Percentiles rank a stretch among this genome's conserved stretches.
Conservation (phyloP, 2,329 filamentous ascomycete species). For the Ascochyta lentis region DNA sequence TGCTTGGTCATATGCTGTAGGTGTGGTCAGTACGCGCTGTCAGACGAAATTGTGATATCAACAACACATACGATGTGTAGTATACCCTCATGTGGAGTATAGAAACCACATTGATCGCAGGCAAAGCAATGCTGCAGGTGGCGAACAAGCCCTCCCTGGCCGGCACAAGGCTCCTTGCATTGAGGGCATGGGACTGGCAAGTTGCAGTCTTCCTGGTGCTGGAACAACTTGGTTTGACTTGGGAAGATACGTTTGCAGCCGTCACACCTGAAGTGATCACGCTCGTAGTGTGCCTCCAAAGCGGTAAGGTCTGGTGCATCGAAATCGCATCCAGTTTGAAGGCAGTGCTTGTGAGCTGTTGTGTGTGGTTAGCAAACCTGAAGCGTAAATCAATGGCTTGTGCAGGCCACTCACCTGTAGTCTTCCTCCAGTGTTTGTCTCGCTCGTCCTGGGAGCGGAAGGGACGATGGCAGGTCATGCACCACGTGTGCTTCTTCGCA, state of each 20-base stretch:
- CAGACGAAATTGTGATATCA: too few species aligned
- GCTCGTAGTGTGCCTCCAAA: conserved; percentile 34
- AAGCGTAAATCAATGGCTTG: too few species aligned
- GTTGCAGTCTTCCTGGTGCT: conserved; percentile 31
- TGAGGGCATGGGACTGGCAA: conserved; percentile 27
- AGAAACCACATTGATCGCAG: conserved; percentile 31
- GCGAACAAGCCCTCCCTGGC: conserved; percentile 24
- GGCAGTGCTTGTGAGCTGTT: conserved; percentile 41
- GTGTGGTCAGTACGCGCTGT: background rate
- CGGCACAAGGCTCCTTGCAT: conserved; percentile 28
- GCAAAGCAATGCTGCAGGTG: conserved; percentile 34
- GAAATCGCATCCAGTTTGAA: conserved; percentile 43
- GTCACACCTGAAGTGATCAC: conserved; percentile 42
- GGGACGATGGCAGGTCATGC: conserved; percentile 32
- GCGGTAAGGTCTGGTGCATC: conserved; percentile 26
- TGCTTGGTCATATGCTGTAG: conserved; percentile 42
- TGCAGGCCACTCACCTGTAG: conserved; percentile 27
- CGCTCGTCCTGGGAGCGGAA: conserved; percentile 42
- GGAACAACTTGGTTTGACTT: conserved; percentile 36
- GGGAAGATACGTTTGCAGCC: conserved; percentile 38
- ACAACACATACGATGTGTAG: conserved; percentile 28
- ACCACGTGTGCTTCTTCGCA: conserved; percentile 39
- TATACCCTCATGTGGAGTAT: conserved; percentile 31
- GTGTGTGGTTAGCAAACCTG: background rate
- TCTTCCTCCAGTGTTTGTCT: conserved; percentile 42